Conservation (phyloP, 1,139 yeast genomes). For the Lodderomyces metapsilosis region DNA sequence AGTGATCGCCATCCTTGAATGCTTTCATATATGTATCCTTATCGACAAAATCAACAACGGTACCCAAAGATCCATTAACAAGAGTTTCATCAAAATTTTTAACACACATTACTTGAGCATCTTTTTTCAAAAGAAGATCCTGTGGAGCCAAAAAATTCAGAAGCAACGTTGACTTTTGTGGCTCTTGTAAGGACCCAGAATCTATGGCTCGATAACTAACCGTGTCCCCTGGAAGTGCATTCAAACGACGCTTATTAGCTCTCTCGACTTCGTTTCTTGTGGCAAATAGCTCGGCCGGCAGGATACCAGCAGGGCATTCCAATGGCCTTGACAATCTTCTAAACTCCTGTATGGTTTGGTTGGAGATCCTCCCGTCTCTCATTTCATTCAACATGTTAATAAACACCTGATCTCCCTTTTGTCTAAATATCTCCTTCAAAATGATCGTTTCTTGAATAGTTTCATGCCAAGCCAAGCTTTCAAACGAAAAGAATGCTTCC, state of each 20-base stretch:
- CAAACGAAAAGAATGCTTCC: constrained; percentile 65
- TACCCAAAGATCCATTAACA: constrained; percentile 93
- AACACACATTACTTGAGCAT: constrained; percentile 95
- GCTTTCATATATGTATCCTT: constrained; percentile 35
- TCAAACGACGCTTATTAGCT: constrained; percentile 64
- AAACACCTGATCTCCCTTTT: constrained; percentile 75
- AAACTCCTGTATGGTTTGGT: constrained; percentile 55
- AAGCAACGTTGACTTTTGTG: constrained; percentile 44
- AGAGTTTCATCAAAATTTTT: constrained; percentile 84
- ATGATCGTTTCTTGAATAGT: constrained; percentile 66
- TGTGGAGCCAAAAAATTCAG: constrained; percentile 74
- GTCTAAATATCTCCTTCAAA: constrained; percentile 83
- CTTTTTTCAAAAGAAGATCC: constrained; percentile 61
- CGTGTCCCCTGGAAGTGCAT: constrained; percentile 46
- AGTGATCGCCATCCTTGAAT: constrained; percentile 3
- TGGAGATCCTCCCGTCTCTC: constrained; percentile 68
- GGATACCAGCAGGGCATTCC: constrained; percentile 62
- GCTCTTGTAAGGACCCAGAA: constrained; percentile 54
- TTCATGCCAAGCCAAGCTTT: constrained; percentile 68
- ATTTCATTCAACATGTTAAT: constrained; percentile 85
- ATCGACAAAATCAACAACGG: constrained; percentile 50
- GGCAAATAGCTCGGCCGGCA: constrained; percentile 84
- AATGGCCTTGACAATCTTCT: constrained; percentile 55
- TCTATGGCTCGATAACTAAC: constrained; percentile 58
- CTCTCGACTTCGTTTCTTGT: constrained; percentile 80